These are phyloP conservation scores for Dioszegia crocea DNA, from an alignment of 768 basidiomycete species.

Conservation along the genomic window DNA sequence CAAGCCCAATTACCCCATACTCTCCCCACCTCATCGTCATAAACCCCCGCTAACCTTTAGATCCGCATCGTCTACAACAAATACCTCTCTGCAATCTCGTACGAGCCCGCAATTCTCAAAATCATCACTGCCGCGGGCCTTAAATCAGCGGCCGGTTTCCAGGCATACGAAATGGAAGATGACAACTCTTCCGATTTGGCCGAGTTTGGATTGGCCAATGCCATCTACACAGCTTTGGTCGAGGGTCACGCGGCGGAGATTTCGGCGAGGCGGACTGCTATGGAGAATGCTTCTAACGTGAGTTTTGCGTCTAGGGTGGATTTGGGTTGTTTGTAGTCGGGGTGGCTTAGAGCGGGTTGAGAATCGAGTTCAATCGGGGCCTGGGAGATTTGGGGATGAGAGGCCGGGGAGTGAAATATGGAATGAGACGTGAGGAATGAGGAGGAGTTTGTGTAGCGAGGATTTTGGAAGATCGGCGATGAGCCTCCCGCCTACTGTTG, in stretches of 20 bases:
- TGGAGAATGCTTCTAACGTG: conserved; percentile 96
- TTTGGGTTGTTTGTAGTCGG: no score
- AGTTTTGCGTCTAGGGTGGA: conserved; percentile 3
- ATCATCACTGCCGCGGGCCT: conserved; percentile 78
- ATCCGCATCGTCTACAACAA: conserved; percentile 55
- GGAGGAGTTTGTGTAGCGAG: no score
- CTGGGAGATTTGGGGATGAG: no score
- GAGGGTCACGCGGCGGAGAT: conserved; percentile 94
- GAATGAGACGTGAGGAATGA: no score
- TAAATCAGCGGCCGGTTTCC: conserved; percentile 82
- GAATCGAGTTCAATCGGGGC: no score
- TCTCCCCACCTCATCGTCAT: neutral
- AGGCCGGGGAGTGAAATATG: no score
- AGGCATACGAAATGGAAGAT: conserved; percentile 95
- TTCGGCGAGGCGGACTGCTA: conserved; percentile 77
- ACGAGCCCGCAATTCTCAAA: conserved; percentile 70
- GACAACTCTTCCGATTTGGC: conserved; percentile 87
- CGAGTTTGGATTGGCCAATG: conserved; percentile 94
- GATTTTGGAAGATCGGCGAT: no score
- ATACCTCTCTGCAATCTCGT: conserved; percentile 66
- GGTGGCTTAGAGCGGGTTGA: no score
- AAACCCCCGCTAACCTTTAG: conserved; percentile 17
- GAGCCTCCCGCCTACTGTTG: no score
- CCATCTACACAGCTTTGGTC: conserved; percentile 86
- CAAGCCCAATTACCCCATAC: neutral